A percentile compares a stretch with the other conserved stretches of the same genome.
These are phyloP conservation scores for Sodiomyces alkalinus DNA, from an alignment of 2,329 filamentous ascomycete species.

Conservation along the genomic window DNA sequence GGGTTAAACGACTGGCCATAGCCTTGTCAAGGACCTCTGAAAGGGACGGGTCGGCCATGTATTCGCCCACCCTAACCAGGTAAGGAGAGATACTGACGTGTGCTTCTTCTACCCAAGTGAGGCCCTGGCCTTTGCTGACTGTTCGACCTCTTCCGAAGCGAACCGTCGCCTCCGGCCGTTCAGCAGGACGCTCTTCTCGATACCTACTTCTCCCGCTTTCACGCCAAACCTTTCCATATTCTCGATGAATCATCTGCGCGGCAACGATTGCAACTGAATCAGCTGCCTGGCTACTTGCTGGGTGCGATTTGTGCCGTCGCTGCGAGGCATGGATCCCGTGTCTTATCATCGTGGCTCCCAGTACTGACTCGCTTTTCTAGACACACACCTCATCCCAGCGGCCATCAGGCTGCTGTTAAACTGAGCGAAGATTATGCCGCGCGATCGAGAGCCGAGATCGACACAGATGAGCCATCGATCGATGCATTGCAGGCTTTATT, in stretches of 20 bases:
- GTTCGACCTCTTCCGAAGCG: slow-evolving; percentile 19
- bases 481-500: slow-evolving; percentile 64
- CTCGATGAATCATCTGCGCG: slow-evolving; percentile 63
- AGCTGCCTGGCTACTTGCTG: slow-evolving; percentile 40
- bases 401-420: slow-evolving; percentile 50
- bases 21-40: slow-evolving; percentile 18
- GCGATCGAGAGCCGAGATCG: slow-evolving; percentile 54
- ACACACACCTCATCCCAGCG: slow-evolving; percentile 52
- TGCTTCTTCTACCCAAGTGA: no score
- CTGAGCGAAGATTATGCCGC: slow-evolving; percentile 58
- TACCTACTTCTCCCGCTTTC: slow-evolving; percentile 64
- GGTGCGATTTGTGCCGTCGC: slow-evolving; percentile 46
- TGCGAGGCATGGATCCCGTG: slow-evolving; percentile 32
- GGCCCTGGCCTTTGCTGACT: background rate
- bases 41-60: slow-evolving; percentile 21
- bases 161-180: slow-evolving; percentile 28
- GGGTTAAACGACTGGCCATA: slow-evolving; percentile 22
- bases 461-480: slow-evolving; percentile 67
- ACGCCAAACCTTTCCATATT: slow-evolving; percentile 70
- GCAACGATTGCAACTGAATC: slow-evolving; percentile 54
- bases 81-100: no score
- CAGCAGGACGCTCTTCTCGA: slow-evolving; percentile 53
- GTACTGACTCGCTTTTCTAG: slow-evolving; percentile 25
- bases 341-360: slow-evolving; percentile 6
- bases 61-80: slow-evolving; percentile 25